phyloP scores from a whole-genome alignment of 108 stramenopile species.

The Nitzschia putrida region DNA sequence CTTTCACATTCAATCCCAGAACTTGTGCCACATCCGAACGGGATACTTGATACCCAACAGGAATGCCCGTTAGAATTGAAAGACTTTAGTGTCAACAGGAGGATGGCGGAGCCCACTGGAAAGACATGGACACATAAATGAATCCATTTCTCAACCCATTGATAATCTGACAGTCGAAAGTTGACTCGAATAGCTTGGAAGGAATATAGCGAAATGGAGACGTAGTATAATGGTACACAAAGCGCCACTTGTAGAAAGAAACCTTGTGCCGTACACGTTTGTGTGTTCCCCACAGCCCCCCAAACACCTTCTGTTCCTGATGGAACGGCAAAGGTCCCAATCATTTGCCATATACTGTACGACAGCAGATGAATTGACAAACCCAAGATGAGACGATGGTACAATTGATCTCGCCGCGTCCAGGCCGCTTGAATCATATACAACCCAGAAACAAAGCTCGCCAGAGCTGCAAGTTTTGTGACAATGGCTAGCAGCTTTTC shows the following conservation, averaged over 20 bases:
- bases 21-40: slow-evolving; percentile 4
- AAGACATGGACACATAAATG: slow-evolving; percentile 9
- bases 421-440: slow-evolving; percentile 6
- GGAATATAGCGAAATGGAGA: neutral
- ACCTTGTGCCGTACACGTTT: neutral
- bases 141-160: slow-evolving; percentile 22
- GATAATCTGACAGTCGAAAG: slow-evolving; percentile 4
- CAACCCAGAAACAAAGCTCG: neutral
- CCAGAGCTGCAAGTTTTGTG: neutral
- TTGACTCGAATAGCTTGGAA: slow-evolving; percentile 4
- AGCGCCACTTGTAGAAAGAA: neutral
- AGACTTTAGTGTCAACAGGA: neutral
- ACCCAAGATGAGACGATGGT: slow-evolving; percentile 10
- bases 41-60: slow-evolving; percentile 6
- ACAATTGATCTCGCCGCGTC: slow-evolving; percentile 3
- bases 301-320: slow-evolving; percentile 3
- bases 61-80: neutral
- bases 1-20: neutral
- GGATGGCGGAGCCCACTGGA: neutral
- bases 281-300: neutral
- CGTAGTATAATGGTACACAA: slow-evolving; percentile 2
- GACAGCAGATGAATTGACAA: slow-evolving; percentile 3
- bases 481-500: no score
- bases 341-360: neutral
- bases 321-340: slow-evolving; percentile 6